A percentile compares a stretch with the other conserved stretches of the same genome.
These are phyloP conservation scores for Atractiella rhizophila DNA, from an alignment of 768 basidiomycete genomes.

Conservation along the genomic window DNA sequence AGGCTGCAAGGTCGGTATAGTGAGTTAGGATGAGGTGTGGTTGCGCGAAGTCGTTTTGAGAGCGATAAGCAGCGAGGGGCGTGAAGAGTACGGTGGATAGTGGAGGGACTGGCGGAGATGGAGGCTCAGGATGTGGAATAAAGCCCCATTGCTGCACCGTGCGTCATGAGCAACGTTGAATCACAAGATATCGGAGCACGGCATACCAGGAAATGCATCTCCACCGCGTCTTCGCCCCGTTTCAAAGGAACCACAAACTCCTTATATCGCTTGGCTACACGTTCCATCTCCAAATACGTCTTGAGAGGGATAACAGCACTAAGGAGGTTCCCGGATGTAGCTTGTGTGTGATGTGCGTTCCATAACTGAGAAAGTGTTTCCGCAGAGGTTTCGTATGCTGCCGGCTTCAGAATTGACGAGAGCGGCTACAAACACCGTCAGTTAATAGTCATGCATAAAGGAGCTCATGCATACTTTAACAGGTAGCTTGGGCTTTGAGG, in stretches of 20 bases:
- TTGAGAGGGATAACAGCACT: slow-evolving; percentile 55
- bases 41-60: slow-evolving; percentile 55
- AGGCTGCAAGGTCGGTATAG: slow-evolving; percentile 61
- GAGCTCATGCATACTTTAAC: no score
- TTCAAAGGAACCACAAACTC: slow-evolving; percentile 62
- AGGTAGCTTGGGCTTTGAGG: no score
- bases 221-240: slow-evolving; percentile 28
- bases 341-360: slow-evolving; percentile 66
- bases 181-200: background rate
- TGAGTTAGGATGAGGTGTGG: slow-evolving; percentile 73
- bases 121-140: slow-evolving; percentile 28
- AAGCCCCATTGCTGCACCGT: slow-evolving; percentile 77
- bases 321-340: slow-evolving; percentile 59
- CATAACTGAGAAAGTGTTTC: slow-evolving; percentile 58
- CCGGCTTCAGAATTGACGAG: slow-evolving; percentile 49
- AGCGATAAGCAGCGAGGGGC: slow-evolving; percentile 77
- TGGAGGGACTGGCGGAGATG: slow-evolving; percentile 20
- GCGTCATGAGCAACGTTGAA: slow-evolving; percentile 16
- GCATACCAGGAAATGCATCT: slow-evolving; percentile 20
- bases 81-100: slow-evolving; percentile 70
- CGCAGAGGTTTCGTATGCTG: slow-evolving; percentile 36
- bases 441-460: no score
- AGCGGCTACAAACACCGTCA: slow-evolving; percentile 53
- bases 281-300: slow-evolving; percentile 45
- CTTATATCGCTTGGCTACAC: slow-evolving; percentile 39